Conservation (phyloP, 2,329 filamentous ascomycete genomes). For the Colletotrichum gigasporum region DNA sequence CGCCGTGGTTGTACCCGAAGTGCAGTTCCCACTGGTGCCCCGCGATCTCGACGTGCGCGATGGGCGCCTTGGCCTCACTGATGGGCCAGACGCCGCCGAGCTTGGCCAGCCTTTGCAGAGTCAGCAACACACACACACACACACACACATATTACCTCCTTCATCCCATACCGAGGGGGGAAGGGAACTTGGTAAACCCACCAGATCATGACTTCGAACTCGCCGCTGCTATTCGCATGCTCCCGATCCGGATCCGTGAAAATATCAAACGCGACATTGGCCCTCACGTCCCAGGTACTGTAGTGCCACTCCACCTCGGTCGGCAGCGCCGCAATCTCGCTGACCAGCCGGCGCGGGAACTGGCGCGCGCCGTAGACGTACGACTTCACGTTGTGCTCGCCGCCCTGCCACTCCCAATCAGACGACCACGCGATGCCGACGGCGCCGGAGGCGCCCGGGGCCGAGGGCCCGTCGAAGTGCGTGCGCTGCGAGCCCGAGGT, state of each 20-base stretch:
- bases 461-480: slow-evolving; percentile 45
- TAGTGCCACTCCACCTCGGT: slow-evolving; percentile 52
- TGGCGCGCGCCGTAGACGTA: slow-evolving; percentile 51
- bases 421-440: slow-evolving; percentile 50
- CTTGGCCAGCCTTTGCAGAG: slow-evolving; percentile 55
- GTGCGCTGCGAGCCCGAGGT: slow-evolving; percentile 53
- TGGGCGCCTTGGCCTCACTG: slow-evolving; percentile 32
- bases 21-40: slow-evolving; percentile 60
- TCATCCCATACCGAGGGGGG: not conserved
- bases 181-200: not conserved
- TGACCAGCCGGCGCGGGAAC: slow-evolving; percentile 41
- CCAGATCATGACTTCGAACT: slow-evolving; percentile 75
- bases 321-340: slow-evolving; percentile 44
- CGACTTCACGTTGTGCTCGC: slow-evolving; percentile 51
- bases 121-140: not conserved
- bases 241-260: slow-evolving; percentile 59
- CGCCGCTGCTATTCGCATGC: slow-evolving; percentile 45
- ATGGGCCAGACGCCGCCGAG: slow-evolving; percentile 64
- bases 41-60: slow-evolving; percentile 28
- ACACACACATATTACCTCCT: too few relatives aligned
- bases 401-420: slow-evolving; percentile 52
- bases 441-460: slow-evolving; percentile 33
- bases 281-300: slow-evolving; percentile 57
- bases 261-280: slow-evolving; percentile 70
- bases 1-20: slow-evolving; percentile 58